These are phyloP conservation scores for Macrophomina pseudophaseolina DNA, from an alignment of 2,329 filamentous ascomycete genomes.

Conservation along the genomic window DNA sequence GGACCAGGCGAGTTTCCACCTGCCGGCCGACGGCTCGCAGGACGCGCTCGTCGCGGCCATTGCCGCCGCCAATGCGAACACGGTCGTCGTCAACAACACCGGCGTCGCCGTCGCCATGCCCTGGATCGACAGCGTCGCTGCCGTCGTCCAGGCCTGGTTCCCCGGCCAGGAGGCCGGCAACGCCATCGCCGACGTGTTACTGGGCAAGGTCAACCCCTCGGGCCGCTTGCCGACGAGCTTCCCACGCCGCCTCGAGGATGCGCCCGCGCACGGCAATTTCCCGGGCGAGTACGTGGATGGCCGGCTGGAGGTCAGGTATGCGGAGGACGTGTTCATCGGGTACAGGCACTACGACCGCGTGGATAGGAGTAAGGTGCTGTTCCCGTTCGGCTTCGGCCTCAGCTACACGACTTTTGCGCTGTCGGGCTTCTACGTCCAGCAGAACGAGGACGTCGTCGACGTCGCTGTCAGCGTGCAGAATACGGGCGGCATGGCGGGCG, in stretches of 20 bases:
- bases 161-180: constrained; percentile 85
- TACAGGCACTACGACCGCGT: constrained; percentile 74
- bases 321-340: constrained; percentile 74
- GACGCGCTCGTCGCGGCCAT: constrained; percentile 70
- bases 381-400: constrained; percentile 79
- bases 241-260: constrained; percentile 64
- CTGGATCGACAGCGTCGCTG: constrained; percentile 69
- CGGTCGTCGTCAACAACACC: constrained; percentile 75
- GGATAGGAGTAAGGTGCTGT: constrained; percentile 59
- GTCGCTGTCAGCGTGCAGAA: constrained; percentile 53
- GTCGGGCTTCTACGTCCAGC: constrained; percentile 56
- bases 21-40: constrained; percentile 61
- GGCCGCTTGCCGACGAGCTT: constrained; percentile 78
- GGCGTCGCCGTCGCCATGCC: constrained; percentile 75
- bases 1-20: constrained; percentile 66
- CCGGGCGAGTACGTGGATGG: constrained; percentile 66
- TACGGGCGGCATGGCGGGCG: constrained; percentile 61
- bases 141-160: constrained; percentile 79
- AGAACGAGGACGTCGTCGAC: constrained; percentile 35
- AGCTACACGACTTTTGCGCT: constrained; percentile 79
- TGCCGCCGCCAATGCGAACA: constrained; percentile 68
- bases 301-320: constrained; percentile 64
- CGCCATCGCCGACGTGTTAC: constrained; percentile 77
- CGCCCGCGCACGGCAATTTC: constrained; percentile 75
- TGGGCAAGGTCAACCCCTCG: constrained; percentile 74